Percentiles rank a stretch among this genome's conserved stretches.
phyloP scores from a whole-genome alignment of 192 early-diverging fungal genomes.

The Chytriomyces hyalinus region DNA sequence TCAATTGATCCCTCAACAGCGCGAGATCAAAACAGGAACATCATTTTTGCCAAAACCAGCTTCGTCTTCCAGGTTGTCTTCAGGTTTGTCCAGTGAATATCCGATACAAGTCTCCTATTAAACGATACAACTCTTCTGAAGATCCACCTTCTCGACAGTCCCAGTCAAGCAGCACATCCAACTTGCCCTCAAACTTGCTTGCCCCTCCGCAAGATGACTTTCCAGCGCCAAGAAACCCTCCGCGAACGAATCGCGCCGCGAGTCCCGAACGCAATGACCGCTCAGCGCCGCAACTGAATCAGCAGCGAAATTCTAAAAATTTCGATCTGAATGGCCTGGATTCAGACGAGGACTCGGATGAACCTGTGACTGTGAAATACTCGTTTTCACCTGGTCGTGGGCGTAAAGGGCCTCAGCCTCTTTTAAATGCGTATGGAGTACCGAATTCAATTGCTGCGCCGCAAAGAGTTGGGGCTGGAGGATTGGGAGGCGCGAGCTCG shows the following conservation, averaged over 20 bases:
- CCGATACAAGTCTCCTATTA: too few species aligned
- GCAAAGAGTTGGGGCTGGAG: not conserved
- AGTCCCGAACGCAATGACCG: not conserved
- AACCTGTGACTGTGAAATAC: constrained; percentile 23
- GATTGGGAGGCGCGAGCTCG: not conserved
- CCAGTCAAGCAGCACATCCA: not conserved
- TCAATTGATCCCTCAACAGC: constrained; percentile 30
- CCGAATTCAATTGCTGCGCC: constrained; percentile 43
- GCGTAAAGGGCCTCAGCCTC: constrained; percentile 39
- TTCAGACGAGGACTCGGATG: constrained; percentile 14
- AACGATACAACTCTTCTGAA: too few species aligned
- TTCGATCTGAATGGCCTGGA: constrained; percentile 13
- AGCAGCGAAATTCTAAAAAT: too few species aligned
- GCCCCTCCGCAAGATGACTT: not conserved
- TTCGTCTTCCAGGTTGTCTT: not conserved
- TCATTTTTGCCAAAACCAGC: constrained; percentile 39
- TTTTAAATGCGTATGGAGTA: constrained; percentile 79
- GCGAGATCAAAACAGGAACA: constrained; percentile 34
- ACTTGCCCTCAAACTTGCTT: not conserved
- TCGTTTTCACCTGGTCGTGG: constrained; percentile 13
- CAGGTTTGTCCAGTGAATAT: too few species aligned
- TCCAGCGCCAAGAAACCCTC: not conserved
- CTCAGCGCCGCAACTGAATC: not conserved
- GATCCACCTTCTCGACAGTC: not conserved
- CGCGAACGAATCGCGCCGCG: not conserved